A percentile compares a stretch with the other conserved stretches of the same genome.
Evolutionary conservation across 1,284 basidiomycete species (phyloP).

Genomic region (Amylostereum areolatum): DNA sequence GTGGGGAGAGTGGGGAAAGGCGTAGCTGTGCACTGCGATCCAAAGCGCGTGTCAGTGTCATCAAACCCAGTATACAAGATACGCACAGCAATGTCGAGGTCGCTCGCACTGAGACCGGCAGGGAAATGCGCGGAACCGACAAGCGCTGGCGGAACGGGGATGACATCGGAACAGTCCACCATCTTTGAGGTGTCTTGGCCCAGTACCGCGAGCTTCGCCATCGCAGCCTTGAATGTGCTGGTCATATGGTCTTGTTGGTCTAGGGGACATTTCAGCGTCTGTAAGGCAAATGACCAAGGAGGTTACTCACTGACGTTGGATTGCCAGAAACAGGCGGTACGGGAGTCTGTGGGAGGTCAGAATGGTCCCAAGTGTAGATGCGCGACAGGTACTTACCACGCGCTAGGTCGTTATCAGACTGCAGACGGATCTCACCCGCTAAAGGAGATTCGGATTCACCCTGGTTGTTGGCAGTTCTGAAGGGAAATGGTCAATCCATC

Average conservation of each 20-base stretch:
- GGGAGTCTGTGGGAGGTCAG: constrained; percentile 12
- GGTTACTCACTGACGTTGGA: constrained; percentile 13
- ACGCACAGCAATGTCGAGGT: constrained; percentile 12
- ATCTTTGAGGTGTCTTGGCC: constrained; percentile 19
- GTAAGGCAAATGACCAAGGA: not conserved
- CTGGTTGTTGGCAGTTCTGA: constrained; percentile 24
- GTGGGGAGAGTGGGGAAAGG: constrained; percentile 14
- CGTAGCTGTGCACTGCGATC: constrained; percentile 2
- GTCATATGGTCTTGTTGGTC: constrained; percentile 23
- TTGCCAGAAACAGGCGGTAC: constrained; percentile 22
- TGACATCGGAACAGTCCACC: constrained; percentile 19
- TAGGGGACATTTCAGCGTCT: not conserved
- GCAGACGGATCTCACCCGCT: constrained; percentile 31
- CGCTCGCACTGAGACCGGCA: constrained; percentile 10
- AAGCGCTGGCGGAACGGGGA: constrained; percentile 9
- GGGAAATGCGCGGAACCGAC: constrained; percentile 9
- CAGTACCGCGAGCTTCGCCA: constrained; percentile 23
- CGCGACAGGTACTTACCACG: constrained; percentile 26
- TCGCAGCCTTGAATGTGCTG: constrained; percentile 20
- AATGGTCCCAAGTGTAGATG: constrained; percentile 10
- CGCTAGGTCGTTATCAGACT: constrained; percentile 29
- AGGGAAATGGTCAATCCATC: too few relatives aligned
- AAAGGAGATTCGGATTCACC: constrained; percentile 33
- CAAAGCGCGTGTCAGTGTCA: too few relatives aligned
- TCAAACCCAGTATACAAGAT: too few relatives aligned